Conservation (phyloP, 768 basidiomycete genomes). For the Hygrocybe coccinea region DNA sequence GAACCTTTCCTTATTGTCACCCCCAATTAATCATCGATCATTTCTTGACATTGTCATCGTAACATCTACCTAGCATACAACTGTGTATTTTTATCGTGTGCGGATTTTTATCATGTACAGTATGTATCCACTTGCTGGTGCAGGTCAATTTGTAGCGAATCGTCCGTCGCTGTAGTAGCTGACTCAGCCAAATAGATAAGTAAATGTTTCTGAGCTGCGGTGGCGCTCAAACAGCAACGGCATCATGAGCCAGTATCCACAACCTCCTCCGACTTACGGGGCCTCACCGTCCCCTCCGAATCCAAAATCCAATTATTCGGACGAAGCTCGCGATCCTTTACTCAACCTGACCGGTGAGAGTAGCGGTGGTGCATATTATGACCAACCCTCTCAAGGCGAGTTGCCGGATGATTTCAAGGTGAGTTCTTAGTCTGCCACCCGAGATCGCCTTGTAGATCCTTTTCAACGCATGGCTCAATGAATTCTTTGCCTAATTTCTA, state of each 20-base stretch:
- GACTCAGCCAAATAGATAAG: too few species aligned
- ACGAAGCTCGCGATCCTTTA: constrained; percentile 50
- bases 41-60: too few species aligned
- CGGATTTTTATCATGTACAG: background rate
- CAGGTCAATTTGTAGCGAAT: too few species aligned
- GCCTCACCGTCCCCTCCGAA: constrained; percentile 34
- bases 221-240: too few species aligned
- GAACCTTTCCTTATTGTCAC: too few species aligned
- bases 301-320: constrained; percentile 23
- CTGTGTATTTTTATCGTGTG: too few species aligned
- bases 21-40: too few species aligned
- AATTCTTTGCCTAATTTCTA: constrained; percentile 20
- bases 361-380: constrained; percentile 46
- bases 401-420: constrained; percentile 95
- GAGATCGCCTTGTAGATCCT: background rate
- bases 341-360: constrained; percentile 34
- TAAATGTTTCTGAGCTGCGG: too few species aligned
- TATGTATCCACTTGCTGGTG: too few species aligned
- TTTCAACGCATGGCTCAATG: too few species aligned
- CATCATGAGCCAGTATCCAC: constrained; percentile 59
- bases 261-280: constrained; percentile 60
- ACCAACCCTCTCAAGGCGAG: constrained; percentile 71
- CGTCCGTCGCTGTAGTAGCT: too few species aligned
- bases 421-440: background rate
- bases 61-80: too few species aligned